These are phyloP conservation scores for Podospora tetraspora DNA, from an alignment of 495 filamentous ascomycete species.

Conservation along the genomic window DNA sequence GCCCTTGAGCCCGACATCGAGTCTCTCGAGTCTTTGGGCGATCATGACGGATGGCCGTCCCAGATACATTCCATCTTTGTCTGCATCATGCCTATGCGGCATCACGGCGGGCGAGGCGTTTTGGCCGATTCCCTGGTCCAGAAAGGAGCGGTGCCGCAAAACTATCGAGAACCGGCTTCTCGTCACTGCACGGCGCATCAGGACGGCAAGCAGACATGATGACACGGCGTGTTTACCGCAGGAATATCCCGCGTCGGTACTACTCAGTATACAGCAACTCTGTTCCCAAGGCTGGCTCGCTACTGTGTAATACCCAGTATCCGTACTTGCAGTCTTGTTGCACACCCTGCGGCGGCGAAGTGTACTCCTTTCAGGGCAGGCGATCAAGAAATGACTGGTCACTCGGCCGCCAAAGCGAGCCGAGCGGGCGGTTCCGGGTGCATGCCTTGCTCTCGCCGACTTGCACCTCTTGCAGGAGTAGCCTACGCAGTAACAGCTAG, in stretches of 20 bases:
- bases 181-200: not conserved
- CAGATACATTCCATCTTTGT: not conserved
- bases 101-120: constrained; percentile 16
- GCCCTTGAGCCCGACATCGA: not conserved
- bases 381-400: not conserved
- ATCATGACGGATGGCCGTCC: not conserved
- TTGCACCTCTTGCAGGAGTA: not conserved
- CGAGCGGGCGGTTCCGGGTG: constrained; percentile 6
- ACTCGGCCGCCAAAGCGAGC: constrained; percentile 7
- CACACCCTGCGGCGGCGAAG: too few species aligned
- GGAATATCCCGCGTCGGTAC: not conserved
- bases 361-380: not conserved
- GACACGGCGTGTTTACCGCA: not conserved
- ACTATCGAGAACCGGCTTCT: not conserved
- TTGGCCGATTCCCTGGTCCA: not conserved
- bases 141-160: not conserved
- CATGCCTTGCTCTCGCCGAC: constrained; percentile 8
- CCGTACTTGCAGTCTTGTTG: too few species aligned
- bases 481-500: not conserved
- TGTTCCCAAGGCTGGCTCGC: not conserved
- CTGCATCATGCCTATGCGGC: constrained; percentile 8
- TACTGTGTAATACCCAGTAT: not conserved
- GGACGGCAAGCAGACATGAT: not conserved
- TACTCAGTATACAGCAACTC: not conserved
- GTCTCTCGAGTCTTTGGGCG: not conserved